These are phyloP conservation scores for Chlamydomonas sphaeroides DNA, from an alignment of 139 green algal genomes.

Conservation along the genomic window DNA sequence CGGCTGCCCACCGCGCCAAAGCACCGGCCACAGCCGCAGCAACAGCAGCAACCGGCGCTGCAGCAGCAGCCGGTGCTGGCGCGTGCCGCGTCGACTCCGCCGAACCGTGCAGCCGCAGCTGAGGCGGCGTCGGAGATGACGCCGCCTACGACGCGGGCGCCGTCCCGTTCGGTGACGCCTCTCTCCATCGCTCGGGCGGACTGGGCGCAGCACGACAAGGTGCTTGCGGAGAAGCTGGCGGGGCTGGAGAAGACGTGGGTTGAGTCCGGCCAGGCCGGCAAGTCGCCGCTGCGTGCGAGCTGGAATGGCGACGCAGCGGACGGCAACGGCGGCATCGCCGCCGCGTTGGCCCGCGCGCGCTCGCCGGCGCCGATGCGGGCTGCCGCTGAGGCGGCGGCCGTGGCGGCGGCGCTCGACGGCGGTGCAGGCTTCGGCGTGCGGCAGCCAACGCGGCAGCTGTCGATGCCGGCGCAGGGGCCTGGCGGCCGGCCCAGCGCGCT, in stretches of 20 bases:
- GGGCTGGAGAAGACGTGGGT: constrained; percentile 44
- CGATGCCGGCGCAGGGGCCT: too few relatives aligned
- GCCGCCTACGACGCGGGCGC: background rate
- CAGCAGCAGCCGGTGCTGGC: too few relatives aligned
- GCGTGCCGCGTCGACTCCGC: too few relatives aligned
- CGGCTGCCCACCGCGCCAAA: constrained; percentile 1
- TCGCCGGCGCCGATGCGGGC: background rate
- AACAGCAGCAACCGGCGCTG: background rate
- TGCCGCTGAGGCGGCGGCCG: background rate
- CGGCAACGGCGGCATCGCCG: background rate
- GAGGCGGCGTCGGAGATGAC: too few relatives aligned
- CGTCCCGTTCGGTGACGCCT: constrained; percentile 3
- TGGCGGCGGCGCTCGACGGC: too few relatives aligned
- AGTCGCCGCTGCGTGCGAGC: constrained; percentile 30
- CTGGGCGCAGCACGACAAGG: constrained; percentile 2
- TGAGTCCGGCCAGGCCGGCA: constrained; percentile 39
- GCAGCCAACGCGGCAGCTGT: background rate
- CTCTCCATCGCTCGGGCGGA: background rate
- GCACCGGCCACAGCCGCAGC: background rate
- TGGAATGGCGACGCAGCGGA: background rate
- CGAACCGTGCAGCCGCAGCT: too few relatives aligned
- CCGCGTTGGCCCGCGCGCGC: background rate
- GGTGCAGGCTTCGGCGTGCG: too few relatives aligned
- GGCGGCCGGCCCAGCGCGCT: too few relatives aligned
- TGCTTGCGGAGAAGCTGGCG: constrained; percentile 11